phyloP scores from a whole-genome alignment of 1,139 yeast genomes.

The Geotrichum aggregatum region DNA sequence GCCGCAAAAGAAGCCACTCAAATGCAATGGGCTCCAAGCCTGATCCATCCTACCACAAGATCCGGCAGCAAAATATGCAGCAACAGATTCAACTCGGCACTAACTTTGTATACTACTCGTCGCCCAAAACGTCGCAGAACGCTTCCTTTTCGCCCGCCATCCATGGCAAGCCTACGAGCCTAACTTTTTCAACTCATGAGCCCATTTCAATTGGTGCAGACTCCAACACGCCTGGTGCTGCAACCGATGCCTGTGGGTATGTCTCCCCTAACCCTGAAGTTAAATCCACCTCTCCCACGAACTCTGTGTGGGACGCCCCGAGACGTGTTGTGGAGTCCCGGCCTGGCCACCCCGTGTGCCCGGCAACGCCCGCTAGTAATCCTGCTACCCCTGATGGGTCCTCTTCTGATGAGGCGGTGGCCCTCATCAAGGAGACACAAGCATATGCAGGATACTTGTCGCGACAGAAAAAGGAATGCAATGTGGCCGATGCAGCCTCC shows the following conservation, averaged over 20 bases:
- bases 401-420: slow-evolving; percentile 8
- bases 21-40: slow-evolving; percentile 8
- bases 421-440: slow-evolving; percentile 28
- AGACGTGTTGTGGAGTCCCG: neutral
- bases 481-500: slow-evolving; percentile 33
- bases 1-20: slow-evolving; percentile 20
- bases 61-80: slow-evolving; percentile 17
- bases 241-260: neutral
- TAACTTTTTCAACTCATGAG: slow-evolving; percentile 2
- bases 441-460: slow-evolving; percentile 37
- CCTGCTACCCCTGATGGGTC: slow-evolving; percentile 20
- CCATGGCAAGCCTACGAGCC: neutral
- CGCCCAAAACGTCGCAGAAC: slow-evolving; percentile 5
- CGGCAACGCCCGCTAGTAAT: neutral
- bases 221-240: neutral
- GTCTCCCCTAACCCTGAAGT: slow-evolving; percentile 3
- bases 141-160: neutral
- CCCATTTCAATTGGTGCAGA: neutral
- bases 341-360: neutral
- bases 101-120: slow-evolving; percentile 17
- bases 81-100: slow-evolving; percentile 18
- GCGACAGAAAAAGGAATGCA: slow-evolving; percentile 36
- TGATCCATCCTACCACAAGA: slow-evolving; percentile 17
- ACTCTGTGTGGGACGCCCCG: slow-evolving; percentile 10
- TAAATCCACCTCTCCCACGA: slow-evolving; percentile 3